These are phyloP conservation scores for Ceratocystis alfenasii DNA, from an alignment of 2,329 filamentous ascomycete genomes.

Conservation along the genomic window DNA sequence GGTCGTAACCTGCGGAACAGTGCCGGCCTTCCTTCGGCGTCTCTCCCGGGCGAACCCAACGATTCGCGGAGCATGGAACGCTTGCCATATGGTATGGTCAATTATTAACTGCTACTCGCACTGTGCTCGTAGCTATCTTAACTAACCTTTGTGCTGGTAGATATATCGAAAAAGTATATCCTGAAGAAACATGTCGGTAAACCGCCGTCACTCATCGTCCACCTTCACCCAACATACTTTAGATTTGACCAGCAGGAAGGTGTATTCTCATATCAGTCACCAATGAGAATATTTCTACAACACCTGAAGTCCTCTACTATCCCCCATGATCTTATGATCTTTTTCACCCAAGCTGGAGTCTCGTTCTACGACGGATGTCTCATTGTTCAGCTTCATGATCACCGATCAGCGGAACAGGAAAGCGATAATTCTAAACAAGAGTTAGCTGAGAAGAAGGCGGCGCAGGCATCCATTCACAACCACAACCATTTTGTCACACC, in stretches of 20 bases:
- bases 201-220: slow-evolving; percentile 73
- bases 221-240: slow-evolving; percentile 76
- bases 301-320: slow-evolving; percentile 66
- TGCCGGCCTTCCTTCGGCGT: slow-evolving; percentile 39
- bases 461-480: slow-evolving; percentile 79
- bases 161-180: slow-evolving; percentile 64
- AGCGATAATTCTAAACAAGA: slow-evolving; percentile 44
- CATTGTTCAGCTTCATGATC: slow-evolving; percentile 87
- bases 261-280: slow-evolving; percentile 82
- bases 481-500: slow-evolving; percentile 83
- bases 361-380: slow-evolving; percentile 88
- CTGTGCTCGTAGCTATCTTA: slow-evolving; percentile 22
- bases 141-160: slow-evolving; percentile 33
- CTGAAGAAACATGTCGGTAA: slow-evolving; percentile 66
- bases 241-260: slow-evolving; percentile 89
- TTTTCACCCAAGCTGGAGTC: slow-evolving; percentile 59
- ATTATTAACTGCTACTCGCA: not conserved
- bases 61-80: slow-evolving; percentile 33
- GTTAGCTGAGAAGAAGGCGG: slow-evolving; percentile 48
- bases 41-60: slow-evolving; percentile 35
- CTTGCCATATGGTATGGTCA: slow-evolving; percentile 40
- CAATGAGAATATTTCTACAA: slow-evolving; percentile 71
- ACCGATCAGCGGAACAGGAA: slow-evolving; percentile 53
- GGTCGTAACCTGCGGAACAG: slow-evolving; percentile 42
- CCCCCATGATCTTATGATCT: slow-evolving; percentile 77